Percentiles rank a stretch among this genome's conserved stretches.
Conservation (phyloP, 2,329 filamentous ascomycete species). For the Gaeumannomyces sp. region DNA sequence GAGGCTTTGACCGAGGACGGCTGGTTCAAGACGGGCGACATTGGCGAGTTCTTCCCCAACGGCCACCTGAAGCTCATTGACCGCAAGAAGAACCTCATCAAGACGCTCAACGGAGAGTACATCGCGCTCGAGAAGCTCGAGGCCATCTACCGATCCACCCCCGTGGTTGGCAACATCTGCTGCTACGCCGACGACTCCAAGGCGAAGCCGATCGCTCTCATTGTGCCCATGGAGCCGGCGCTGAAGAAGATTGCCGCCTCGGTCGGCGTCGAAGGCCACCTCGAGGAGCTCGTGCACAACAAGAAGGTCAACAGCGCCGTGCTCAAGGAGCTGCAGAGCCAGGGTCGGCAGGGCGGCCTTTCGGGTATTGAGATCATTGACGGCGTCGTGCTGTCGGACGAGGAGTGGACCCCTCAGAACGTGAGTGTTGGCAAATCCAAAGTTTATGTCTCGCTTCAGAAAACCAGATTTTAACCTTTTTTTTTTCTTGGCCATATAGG, state of each 20-base stretch:
- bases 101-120: slow-evolving; percentile 77
- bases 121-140: slow-evolving; percentile 71
- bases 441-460: background rate
- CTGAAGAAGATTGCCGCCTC: slow-evolving; percentile 44
- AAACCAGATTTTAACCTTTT: background rate
- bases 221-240: slow-evolving; percentile 49
- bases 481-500: slow-evolving; percentile 36
- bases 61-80: slow-evolving; percentile 73
- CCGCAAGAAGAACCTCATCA: slow-evolving; percentile 84
- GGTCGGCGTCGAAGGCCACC: slow-evolving; percentile 39
- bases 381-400: slow-evolving; percentile 63
- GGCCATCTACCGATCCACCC: slow-evolving; percentile 44
- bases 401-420: slow-evolving; percentile 72
- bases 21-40: slow-evolving; percentile 86
- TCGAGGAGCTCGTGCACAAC: slow-evolving; percentile 63
- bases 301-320: slow-evolving; percentile 58
- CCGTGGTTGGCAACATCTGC: slow-evolving; percentile 50
- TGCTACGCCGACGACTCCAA: slow-evolving; percentile 46
- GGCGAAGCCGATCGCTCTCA: slow-evolving; percentile 49
- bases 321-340: slow-evolving; percentile 57
- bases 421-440: slow-evolving; percentile 38
- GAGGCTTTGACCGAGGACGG: slow-evolving; percentile 64
- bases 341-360: slow-evolving; percentile 56
- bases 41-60: slow-evolving; percentile 68
- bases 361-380: slow-evolving; percentile 64